These are phyloP conservation scores for Scheffersomyces insectosa DNA, from an alignment of 1,139 yeast genomes.

Conservation along the genomic window DNA sequence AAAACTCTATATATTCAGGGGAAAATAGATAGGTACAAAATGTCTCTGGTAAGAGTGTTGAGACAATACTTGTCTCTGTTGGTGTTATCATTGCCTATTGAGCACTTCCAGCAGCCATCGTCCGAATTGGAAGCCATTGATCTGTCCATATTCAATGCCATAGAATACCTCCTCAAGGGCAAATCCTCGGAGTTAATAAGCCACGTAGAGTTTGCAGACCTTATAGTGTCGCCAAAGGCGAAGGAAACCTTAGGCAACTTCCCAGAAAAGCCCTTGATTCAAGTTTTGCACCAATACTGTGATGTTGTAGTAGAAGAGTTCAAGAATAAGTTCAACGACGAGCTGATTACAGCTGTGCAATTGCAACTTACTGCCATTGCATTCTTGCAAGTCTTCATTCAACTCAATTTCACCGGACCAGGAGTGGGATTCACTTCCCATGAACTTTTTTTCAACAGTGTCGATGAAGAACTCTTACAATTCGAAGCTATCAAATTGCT, in stretches of 20 bases:
- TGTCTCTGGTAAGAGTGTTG: slow-evolving; percentile 9
- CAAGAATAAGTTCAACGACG: slow-evolving; percentile 9
- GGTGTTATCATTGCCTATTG: slow-evolving; percentile 24
- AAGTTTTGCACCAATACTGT: slow-evolving; percentile 22
- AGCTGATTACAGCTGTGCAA: slow-evolving; percentile 18
- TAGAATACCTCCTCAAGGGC: slow-evolving; percentile 22
- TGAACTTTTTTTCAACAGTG: slow-evolving; percentile 31
- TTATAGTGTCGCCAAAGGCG: slow-evolving; percentile 6
- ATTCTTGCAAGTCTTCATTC: slow-evolving; percentile 67
- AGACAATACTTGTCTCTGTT: slow-evolving; percentile 25
- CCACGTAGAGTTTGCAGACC: slow-evolving; percentile 9
- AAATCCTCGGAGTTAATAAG: slow-evolving; percentile 22
- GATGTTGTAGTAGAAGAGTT: slow-evolving; percentile 14
- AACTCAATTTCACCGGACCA: slow-evolving; percentile 86
- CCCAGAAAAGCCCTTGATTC: slow-evolving; percentile 20
- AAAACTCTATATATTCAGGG: background rate
- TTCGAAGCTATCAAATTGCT: slow-evolving; percentile 39
- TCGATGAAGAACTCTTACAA: slow-evolving; percentile 31
- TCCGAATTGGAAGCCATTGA: too few species aligned
- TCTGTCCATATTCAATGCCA: too few species aligned
- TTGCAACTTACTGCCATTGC: slow-evolving; percentile 52
- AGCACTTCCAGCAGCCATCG: slow-evolving; percentile 15
- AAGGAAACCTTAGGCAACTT: slow-evolving; percentile 6
- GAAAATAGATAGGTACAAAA: slow-evolving; percentile 1
- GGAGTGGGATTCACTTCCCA: slow-evolving; percentile 40